Percentiles rank a stretch among this genome's conserved stretches.
Evolutionary conservation across 2,329 filamentous ascomycete genomes (phyloP).

Genomic region (Fusarium sp.): DNA sequence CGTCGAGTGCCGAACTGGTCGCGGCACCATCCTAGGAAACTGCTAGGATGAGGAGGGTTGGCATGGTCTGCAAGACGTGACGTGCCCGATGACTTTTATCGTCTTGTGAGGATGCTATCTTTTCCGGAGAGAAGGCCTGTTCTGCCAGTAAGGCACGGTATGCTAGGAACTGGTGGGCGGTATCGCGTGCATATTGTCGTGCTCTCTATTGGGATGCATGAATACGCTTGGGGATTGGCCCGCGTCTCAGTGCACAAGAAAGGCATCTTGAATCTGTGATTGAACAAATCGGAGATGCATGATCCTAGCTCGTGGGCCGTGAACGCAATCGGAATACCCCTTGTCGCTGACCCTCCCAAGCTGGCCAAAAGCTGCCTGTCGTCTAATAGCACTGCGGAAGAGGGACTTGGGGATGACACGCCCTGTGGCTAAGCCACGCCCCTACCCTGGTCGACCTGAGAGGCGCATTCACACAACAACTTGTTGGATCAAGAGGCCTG

Average conservation of each 20-base stretch:
- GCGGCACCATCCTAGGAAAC: neutral
- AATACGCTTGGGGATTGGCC: conserved; percentile 33
- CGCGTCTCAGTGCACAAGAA: conserved; percentile 32
- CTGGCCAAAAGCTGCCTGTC: conserved; percentile 11
- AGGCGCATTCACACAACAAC: conserved; percentile 31
- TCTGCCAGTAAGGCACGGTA: conserved; percentile 19
- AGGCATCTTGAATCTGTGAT: conserved; percentile 40
- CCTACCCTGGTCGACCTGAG: conserved; percentile 32
- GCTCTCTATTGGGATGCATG: conserved; percentile 13
- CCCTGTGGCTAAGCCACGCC: conserved; percentile 31
- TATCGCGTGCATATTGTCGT: conserved; percentile 26
- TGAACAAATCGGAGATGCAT: conserved; percentile 43
- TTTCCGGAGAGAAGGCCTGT: conserved; percentile 9
- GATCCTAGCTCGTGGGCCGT: conserved; percentile 39
- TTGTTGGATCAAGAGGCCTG: conserved; percentile 2
- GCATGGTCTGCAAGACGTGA: conserved; percentile 3
- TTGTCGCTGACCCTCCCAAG: conserved; percentile 22
- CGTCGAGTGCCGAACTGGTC: neutral
- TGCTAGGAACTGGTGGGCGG: conserved; percentile 31
- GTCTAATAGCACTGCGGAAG: conserved; percentile 11
- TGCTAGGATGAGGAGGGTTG: conserved; percentile 5
- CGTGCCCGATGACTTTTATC: neutral
- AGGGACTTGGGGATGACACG: conserved; percentile 25
- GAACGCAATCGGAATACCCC: conserved; percentile 30
- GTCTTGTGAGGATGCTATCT: conserved; percentile 9